These are phyloP conservation scores for Pythium plurisporium DNA, from an alignment of 352 stramenopile genomes.

Conservation along the genomic window DNA sequence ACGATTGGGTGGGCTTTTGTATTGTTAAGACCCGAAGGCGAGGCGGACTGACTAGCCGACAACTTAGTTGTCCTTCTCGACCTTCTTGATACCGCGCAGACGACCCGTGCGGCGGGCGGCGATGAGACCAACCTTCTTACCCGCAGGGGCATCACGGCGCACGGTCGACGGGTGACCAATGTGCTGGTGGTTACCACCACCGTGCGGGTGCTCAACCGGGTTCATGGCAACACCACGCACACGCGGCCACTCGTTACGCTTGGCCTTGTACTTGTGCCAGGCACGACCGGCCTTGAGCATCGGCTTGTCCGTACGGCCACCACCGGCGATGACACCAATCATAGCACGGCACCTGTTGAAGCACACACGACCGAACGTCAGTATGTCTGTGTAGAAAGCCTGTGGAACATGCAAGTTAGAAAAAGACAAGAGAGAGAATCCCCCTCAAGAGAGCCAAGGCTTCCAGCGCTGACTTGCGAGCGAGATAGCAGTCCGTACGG, in stretches of 20 bases:
- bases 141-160: slow-evolving; percentile 88
- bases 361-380: slow-evolving; percentile 33
- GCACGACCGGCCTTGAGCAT: slow-evolving; percentile 97
- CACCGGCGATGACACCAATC: slow-evolving; percentile 96
- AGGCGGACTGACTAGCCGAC: slow-evolving; percentile 1
- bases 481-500: slow-evolving; percentile 17
- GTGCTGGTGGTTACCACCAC: slow-evolving; percentile 99
- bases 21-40: slow-evolving; percentile 6
- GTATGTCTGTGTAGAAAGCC: slow-evolving; percentile 11
- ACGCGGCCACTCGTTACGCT: slow-evolving; percentile 99
- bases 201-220: slow-evolving; percentile 98
- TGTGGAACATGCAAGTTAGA: slow-evolving; percentile 12
- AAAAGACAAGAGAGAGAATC: slow-evolving; percentile 4
- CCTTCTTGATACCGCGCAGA: slow-evolving; percentile 98
- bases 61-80: slow-evolving; percentile 87
- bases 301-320: slow-evolving; percentile 98
- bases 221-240: slow-evolving; percentile 99
- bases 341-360: slow-evolving; percentile 91
- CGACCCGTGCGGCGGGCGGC: slow-evolving; percentile 95
- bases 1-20: slow-evolving; percentile 7
- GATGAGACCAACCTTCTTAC: slow-evolving; percentile 99
- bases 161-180: slow-evolving; percentile 99
- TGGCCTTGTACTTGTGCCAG: slow-evolving; percentile 98
- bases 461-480: slow-evolving; percentile 2
- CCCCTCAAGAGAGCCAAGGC: slow-evolving; percentile 12